Base-by-base conservation (phyloP, 1,284 basidiomycete genomes). In the Cryptococcus neoformans region DNA sequence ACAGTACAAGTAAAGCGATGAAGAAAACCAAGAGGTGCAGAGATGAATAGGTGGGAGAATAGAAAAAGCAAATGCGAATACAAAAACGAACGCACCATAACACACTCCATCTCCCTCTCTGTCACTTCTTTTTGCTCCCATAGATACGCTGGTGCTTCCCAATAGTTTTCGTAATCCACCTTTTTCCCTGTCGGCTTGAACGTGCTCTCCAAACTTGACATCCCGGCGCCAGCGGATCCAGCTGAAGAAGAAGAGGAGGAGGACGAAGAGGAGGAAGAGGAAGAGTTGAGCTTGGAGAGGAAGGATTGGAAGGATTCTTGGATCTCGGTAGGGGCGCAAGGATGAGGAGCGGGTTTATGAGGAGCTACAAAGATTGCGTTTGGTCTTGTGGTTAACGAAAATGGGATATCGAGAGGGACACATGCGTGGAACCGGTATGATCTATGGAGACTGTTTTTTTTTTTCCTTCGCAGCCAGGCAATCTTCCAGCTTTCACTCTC, bases 101-200 rank as follows among this genome's bases (percentile, higher is more conserved):
- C 81, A 46, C 89, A 85, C 50, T 90, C 86, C 57, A 92, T 87
- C 80, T 93, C 91, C 39, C 74, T 76, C 45, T 90, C 84, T 38
- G 83, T 80, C 42, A 91, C 78, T 49, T 82, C 78, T 60, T 80
- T 81, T 17, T 83, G 83, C 58, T 79, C 82, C 88, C 88, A 89
- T 58, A 86, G 80, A 60, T 83, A 81, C 46, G 80, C 69, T 0
- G 91, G 91, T 10, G 87, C 88, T 63, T 92, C 83, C 87, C 88
- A 90, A 76, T 87, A 90, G 66, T 91, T 81, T 41, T 79, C 77
- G 77, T 81, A 85, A 59, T 83, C 78, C 42, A 72, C 65, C 40
- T 75, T 69, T 68, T 79, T 66, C 55, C 68, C 59, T 54, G 56
- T 40, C 16, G 49, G 49, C 17, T 50, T 50, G 37, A 50, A 50